Conservation (phyloP, 768 basidiomycete genomes). For the Suillus subalutaceus region DNA sequence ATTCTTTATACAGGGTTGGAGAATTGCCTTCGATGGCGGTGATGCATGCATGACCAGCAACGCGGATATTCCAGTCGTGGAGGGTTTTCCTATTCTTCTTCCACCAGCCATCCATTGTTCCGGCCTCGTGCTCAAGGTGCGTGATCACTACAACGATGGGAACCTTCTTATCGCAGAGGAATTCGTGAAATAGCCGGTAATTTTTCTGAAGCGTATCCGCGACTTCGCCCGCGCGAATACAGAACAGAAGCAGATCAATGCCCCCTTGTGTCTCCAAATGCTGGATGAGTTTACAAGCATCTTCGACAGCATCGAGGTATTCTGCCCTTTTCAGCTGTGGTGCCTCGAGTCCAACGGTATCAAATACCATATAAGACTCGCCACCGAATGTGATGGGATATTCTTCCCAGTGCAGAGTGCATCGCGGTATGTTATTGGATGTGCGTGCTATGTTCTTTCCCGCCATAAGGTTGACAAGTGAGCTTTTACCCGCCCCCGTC, state of each 20-base stretch:
- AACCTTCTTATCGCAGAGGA: conserved; percentile 41
- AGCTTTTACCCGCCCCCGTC: conserved; percentile 37
- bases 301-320: conserved; percentile 29
- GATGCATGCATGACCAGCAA: conserved; percentile 42
- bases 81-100: conserved; percentile 34
- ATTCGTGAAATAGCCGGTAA: conserved; percentile 39
- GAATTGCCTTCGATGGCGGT: conserved; percentile 32
- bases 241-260: conserved; percentile 42
- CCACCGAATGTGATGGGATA: conserved; percentile 30
- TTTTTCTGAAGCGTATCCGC: conserved; percentile 38
- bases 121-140: conserved; percentile 38
- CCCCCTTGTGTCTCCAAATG: conserved; percentile 35
- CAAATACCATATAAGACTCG: conserved; percentile 23
- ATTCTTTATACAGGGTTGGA: conserved; percentile 24
- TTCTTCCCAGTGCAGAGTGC: conserved; percentile 35
- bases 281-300: conserved; percentile 36
- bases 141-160: conserved; percentile 42
- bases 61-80: conserved; percentile 29
- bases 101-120: conserved; percentile 43
- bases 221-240: conserved; percentile 41
- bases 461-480: conserved; percentile 35
- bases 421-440: conserved; percentile 32
- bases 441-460: conserved; percentile 26
- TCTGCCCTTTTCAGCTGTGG: conserved; percentile 26
- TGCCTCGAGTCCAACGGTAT: conserved; percentile 39